phyloP scores from a whole-genome alignment of 2,329 filamentous ascomycete species.

The Aureobasidium lini region DNA sequence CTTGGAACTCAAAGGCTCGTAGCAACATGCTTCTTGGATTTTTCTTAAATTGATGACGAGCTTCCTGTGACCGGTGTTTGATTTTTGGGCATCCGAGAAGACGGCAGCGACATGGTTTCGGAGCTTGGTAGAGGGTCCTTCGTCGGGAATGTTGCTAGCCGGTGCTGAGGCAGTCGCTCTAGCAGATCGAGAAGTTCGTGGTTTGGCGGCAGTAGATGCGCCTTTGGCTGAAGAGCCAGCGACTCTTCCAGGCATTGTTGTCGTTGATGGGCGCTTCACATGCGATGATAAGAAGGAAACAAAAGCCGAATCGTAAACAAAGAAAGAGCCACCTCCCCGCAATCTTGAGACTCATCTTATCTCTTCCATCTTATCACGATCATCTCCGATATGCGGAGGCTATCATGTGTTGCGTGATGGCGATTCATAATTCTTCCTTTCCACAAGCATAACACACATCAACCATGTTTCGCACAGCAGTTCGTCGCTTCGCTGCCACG shows the following conservation, averaged over 20 bases:
- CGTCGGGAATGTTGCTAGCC: constrained; percentile 52
- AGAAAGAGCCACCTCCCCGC: constrained; percentile 1
- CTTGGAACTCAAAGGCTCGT: constrained; percentile 45
- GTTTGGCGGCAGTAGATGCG: constrained; percentile 13
- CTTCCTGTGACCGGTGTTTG: constrained; percentile 83
- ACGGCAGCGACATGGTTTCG: constrained; percentile 61
- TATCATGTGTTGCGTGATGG: neutral
- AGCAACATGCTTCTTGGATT: constrained; percentile 75
- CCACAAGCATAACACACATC: neutral
- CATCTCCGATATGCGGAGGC: constrained; percentile 10
- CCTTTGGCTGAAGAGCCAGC: constrained; percentile 13
- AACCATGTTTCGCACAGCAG: constrained; percentile 61
- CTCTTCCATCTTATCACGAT: constrained; percentile 6
- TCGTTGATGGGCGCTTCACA: neutral
- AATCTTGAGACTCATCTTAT: neutral
- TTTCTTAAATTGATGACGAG: constrained; percentile 81
- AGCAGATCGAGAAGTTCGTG: constrained; percentile 15
- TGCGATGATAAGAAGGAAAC: neutral
- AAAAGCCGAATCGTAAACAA: constrained; percentile 7
- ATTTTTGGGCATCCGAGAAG: constrained; percentile 65
- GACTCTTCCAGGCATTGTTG: constrained; percentile 26
- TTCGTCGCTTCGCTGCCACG: constrained; percentile 60
- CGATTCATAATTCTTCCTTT: neutral
- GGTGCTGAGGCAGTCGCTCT: constrained; percentile 22
- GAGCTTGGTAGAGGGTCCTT: constrained; percentile 62